Percentiles rank a stretch among this genome's conserved stretches.
Evolutionary conservation across 2,329 filamentous ascomycete genomes (phyloP).

Genomic region (Penicillium sp.): DNA sequence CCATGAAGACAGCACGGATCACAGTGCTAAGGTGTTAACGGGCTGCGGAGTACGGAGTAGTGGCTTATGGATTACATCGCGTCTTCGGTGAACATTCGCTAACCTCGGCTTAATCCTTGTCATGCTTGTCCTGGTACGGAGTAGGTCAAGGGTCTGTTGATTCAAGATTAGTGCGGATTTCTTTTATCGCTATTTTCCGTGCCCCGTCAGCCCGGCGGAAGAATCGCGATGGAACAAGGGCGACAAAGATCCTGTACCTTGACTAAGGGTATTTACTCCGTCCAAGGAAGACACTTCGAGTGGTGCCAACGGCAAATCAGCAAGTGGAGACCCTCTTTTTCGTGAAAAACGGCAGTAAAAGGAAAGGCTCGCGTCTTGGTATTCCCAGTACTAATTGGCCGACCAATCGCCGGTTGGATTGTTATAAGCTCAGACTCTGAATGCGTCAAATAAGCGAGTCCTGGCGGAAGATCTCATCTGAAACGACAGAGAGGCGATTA

Average conservation of each 20-base stretch:
- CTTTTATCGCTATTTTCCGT: neutral
- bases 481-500: neutral
- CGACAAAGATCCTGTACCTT: neutral
- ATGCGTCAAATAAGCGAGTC: conserved; percentile 23
- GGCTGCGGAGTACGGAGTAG: neutral
- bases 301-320: neutral
- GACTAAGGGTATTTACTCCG: neutral
- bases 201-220: neutral
- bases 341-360: conserved; percentile 25
- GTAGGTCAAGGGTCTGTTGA: neutral
- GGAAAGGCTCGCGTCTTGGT: conserved; percentile 33
- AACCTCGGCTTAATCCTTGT: conserved; percentile 4
- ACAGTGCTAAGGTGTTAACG: neutral
- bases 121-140: neutral
- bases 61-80: neutral
- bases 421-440: conserved; percentile 17
- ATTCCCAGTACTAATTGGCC: neutral
- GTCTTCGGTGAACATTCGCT: neutral
- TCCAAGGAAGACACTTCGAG: neutral
- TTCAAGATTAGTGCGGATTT: neutral
- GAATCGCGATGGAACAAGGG: neutral
- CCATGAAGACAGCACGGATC: neutral
- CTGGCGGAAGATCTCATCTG: conserved; percentile 4
- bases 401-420: conserved; percentile 12
- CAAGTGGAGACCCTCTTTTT: conserved; percentile 4